Evolutionary conservation across 352 stramenopile genomes (phyloP).

Genomic region (Pythium volutum): DNA sequence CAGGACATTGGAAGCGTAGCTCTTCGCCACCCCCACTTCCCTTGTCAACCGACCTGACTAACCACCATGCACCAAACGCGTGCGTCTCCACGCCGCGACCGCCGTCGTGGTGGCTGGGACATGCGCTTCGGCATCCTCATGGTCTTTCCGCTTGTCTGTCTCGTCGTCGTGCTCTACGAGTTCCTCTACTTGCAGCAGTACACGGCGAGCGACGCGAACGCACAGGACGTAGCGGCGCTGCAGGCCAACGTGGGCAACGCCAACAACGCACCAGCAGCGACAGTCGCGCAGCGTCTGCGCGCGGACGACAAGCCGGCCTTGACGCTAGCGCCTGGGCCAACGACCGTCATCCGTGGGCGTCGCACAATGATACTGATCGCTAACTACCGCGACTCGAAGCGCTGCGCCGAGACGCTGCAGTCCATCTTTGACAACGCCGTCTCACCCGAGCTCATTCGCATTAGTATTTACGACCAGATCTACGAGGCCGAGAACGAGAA

Average conservation of each 20-base stretch:
- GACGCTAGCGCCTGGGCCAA: slow-evolving; percentile 3
- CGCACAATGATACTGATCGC: slow-evolving; percentile 73
- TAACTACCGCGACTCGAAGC: slow-evolving; percentile 80
- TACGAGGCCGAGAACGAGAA: slow-evolving; percentile 62
- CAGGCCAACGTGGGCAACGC: slow-evolving; percentile 15
- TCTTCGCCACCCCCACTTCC: neutral
- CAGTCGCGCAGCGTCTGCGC: neutral
- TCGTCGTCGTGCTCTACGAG: slow-evolving; percentile 77
- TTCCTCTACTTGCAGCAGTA: slow-evolving; percentile 79
- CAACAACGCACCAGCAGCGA: neutral
- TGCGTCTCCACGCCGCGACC: slow-evolving; percentile 32
- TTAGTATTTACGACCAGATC: slow-evolving; percentile 75
- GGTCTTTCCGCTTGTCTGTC: slow-evolving; percentile 61
- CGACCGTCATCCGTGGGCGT: slow-evolving; percentile 54
- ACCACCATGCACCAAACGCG: slow-evolving; percentile 26
- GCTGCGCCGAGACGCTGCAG: slow-evolving; percentile 72
- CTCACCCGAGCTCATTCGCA: slow-evolving; percentile 48
- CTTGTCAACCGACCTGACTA: neutral
- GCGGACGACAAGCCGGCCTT: slow-evolving; percentile 15
- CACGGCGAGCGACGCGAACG: slow-evolving; percentile 33
- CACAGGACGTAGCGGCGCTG: slow-evolving; percentile 24
- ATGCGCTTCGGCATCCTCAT: slow-evolving; percentile 60
- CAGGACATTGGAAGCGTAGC: neutral
- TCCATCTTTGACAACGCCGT: slow-evolving; percentile 77
- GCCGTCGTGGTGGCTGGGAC: slow-evolving; percentile 33